Evolutionary conservation across 345 rosid species (phyloP).

Genomic region (Streptanthus diversifolius): DNA sequence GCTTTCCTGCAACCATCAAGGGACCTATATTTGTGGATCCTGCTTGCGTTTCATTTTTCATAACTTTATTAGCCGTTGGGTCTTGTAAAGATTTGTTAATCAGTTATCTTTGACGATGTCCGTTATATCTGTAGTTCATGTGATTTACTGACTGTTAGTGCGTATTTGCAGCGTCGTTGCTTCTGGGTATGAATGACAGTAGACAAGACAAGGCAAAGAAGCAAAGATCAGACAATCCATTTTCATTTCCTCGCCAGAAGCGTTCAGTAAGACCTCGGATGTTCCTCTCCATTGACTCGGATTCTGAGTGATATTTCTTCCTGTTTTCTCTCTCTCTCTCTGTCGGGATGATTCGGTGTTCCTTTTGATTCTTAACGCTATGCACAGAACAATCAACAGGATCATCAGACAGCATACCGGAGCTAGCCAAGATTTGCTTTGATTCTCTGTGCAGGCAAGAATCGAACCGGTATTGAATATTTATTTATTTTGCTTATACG

Average conservation of each 20-base stretch:
- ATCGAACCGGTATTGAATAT: constrained; percentile 16
- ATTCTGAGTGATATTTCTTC: constrained; percentile 49
- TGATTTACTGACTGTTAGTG: constrained; percentile 19
- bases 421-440: constrained; percentile 19
- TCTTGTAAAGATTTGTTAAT: constrained; percentile 6
- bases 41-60: constrained; percentile 8
- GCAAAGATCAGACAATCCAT: constrained; percentile 68
- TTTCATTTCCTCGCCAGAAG: constrained; percentile 78
- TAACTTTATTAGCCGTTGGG: not conserved
- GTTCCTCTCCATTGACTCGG: constrained; percentile 75
- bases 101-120: not conserved
- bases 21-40: constrained; percentile 6
- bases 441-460: constrained; percentile 27
- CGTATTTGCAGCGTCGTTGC: constrained; percentile 70
- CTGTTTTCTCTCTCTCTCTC: constrained; percentile 17
- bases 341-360: constrained; percentile 39
- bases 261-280: constrained; percentile 80
- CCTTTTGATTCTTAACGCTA: constrained; percentile 29
- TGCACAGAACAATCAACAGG: constrained; percentile 34
- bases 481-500: not conserved
- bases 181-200: constrained; percentile 66
- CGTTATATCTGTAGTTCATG: not conserved
- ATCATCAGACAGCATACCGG: constrained; percentile 14
- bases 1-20: not conserved
- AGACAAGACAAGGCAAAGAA: constrained; percentile 64